Percentiles rank a stretch among this genome's conserved stretches.
These are phyloP conservation scores for Taphrina deformans DNA, from an alignment of 1,139 yeast species.

Conservation along the genomic window DNA sequence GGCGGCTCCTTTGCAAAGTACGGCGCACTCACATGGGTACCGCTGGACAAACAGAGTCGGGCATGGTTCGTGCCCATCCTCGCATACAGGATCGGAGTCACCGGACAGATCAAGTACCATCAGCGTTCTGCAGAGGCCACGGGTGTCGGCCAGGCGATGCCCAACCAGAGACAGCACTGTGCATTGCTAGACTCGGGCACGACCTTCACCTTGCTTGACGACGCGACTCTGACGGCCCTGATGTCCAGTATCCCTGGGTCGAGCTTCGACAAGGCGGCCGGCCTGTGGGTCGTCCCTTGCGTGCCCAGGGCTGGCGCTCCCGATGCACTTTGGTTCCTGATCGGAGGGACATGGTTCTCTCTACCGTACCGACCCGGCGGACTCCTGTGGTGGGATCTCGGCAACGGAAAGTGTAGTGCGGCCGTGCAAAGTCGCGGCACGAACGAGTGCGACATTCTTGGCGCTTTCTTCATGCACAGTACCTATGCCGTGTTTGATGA, in stretches of 20 bases:
- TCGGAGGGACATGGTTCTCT: not conserved
- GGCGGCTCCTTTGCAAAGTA: not conserved
- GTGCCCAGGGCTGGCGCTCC: not conserved
- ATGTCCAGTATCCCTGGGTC: not conserved
- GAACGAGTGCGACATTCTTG: not conserved
- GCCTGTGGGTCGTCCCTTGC: not conserved
- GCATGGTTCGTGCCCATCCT: not conserved
- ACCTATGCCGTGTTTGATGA: not conserved
- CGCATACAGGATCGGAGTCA: not conserved
- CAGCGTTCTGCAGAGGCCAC: not conserved
- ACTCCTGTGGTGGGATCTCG: not conserved
- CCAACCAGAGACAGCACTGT: not conserved
- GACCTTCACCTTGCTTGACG: conserved; percentile 1
- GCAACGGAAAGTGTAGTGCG: not conserved
- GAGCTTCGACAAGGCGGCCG: not conserved
- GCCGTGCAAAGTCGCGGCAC: not conserved
- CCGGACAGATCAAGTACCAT: not conserved
- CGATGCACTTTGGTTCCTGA: not conserved
- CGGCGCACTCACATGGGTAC: not conserved
- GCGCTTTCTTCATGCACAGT: not conserved
- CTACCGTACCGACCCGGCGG: not conserved
- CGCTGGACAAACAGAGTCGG: not conserved
- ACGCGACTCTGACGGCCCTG: not conserved
- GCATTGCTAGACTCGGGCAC: conserved; percentile 6
- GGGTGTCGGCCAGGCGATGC: too few species aligned